A percentile compares a stretch with the other conserved stretches of the same genome.
Conservation (phyloP, 257 asterid species). For the Pogostemon cablin region DNA sequence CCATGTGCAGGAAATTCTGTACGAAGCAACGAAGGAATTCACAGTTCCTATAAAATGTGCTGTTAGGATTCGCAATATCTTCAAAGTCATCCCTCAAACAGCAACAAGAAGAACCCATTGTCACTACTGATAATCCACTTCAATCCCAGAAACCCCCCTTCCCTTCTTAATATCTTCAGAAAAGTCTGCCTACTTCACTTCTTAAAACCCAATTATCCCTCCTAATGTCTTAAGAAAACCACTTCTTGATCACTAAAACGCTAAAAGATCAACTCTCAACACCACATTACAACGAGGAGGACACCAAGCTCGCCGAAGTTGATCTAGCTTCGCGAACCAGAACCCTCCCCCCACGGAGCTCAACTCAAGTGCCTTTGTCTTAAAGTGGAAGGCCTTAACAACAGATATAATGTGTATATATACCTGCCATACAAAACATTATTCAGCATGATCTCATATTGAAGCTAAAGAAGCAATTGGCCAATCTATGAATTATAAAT, state of each 20-base stretch:
- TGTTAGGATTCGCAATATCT: slow-evolving; percentile 65
- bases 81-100: slow-evolving; percentile 75
- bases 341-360: slow-evolving; percentile 46
- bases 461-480: background rate
- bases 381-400: slow-evolving; percentile 22
- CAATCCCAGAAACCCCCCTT: slow-evolving; percentile 29
- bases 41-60: slow-evolving; percentile 66
- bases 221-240: slow-evolving; percentile 30
- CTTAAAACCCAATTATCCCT: slow-evolving; percentile 19
- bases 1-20: slow-evolving; percentile 68
- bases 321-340: slow-evolving; percentile 51
- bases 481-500: background rate
- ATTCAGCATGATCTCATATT: slow-evolving; percentile 25
- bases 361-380: slow-evolving; percentile 33
- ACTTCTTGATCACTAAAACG: slow-evolving; percentile 20
- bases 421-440: slow-evolving; percentile 33
- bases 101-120: slow-evolving; percentile 90
- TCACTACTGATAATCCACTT: slow-evolving; percentile 33
- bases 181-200: slow-evolving; percentile 17
- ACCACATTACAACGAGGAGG: slow-evolving; percentile 46
- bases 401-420: slow-evolving; percentile 13
- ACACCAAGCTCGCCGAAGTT: slow-evolving; percentile 55
- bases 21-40: slow-evolving; percentile 64
- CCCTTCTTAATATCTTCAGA: slow-evolving; percentile 31
- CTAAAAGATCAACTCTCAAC: slow-evolving; percentile 18